Conservation (phyloP, 2,329 filamentous ascomycete species). For the Aspergillus sp. region DNA sequence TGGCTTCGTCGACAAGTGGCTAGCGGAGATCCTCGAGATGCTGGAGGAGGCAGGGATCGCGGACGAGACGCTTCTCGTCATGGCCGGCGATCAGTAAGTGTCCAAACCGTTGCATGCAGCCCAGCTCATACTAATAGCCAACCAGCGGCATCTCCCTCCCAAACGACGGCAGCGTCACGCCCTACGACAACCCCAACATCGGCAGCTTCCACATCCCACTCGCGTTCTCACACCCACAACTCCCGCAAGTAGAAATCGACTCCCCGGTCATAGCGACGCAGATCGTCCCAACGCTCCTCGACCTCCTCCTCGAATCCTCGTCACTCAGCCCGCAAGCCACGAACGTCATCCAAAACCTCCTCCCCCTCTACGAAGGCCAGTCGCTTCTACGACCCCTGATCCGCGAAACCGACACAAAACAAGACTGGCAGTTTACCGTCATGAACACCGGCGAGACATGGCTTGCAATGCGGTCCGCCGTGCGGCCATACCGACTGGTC, state of each 20-base stretch:
- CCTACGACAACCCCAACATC: constrained; percentile 25
- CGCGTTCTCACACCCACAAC: constrained; percentile 22
- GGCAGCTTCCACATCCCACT: constrained; percentile 26
- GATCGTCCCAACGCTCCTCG: constrained; percentile 23
- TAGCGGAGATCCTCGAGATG: constrained; percentile 21
- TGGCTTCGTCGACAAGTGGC: constrained; percentile 23
- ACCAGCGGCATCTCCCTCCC: constrained; percentile 23
- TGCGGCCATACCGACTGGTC: constrained; percentile 19
- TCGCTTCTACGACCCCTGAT: constrained; percentile 21
- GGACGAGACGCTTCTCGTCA: constrained; percentile 24
- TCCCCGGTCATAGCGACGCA: constrained; percentile 21
- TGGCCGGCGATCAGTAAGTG: constrained; percentile 26
- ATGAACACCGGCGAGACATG: constrained; percentile 27
- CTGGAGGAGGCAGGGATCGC: constrained; percentile 22
- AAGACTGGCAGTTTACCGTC: constrained; percentile 26
- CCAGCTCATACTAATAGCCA: constrained; percentile 1
- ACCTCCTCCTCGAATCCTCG: constrained; percentile 21
- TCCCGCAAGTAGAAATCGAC: constrained; percentile 20
- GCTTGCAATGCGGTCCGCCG: constrained; percentile 22
- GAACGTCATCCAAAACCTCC: constrained; percentile 15
- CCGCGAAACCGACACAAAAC: constrained; percentile 10
- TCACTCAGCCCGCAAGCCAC: constrained; percentile 17
- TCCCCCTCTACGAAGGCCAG: constrained; percentile 24
- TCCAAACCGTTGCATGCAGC: background rate
- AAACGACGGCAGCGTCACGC: constrained; percentile 25